phyloP scores from a whole-genome alignment of 805 yeast species.

The Saturnispora silvae region DNA sequence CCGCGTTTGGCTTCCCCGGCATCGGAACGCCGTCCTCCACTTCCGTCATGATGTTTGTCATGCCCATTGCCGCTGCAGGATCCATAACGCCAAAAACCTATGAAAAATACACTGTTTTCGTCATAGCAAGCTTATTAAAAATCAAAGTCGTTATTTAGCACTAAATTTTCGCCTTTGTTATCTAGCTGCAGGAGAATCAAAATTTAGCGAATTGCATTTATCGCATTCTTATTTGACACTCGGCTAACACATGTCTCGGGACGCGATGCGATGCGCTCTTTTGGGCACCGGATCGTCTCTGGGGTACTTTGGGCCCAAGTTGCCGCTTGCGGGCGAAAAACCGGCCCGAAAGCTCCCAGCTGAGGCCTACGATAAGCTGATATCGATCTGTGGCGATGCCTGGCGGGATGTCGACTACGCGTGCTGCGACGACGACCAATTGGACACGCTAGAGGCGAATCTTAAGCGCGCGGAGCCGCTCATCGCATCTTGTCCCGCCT shows the following conservation, averaged over 20 bases:
- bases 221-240: too few relatives aligned
- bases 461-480: constrained; percentile 67
- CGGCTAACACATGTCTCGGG: too few relatives aligned
- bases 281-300: constrained; percentile 65
- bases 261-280: constrained; percentile 50
- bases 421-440: constrained; percentile 67
- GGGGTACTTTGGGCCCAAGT: constrained; percentile 61
- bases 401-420: constrained; percentile 40
- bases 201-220: too few relatives aligned
- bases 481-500: constrained; percentile 90
- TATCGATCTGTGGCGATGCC: constrained; percentile 61
- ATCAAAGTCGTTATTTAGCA: too few relatives aligned
- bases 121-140: too few relatives aligned
- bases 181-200: not conserved
- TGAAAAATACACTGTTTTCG: not conserved
- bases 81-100: not conserved
- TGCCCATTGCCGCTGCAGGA: not conserved
- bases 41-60: not conserved
- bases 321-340: constrained; percentile 65
- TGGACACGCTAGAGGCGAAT: constrained; percentile 43
- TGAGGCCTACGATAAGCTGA: constrained; percentile 35
- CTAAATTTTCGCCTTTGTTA: not conserved
- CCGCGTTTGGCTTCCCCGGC: not conserved
- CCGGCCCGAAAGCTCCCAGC: constrained; percentile 37
- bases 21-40: too few relatives aligned